A percentile compares a stretch with the other conserved stretches of the same genome.
phyloP scores from a whole-genome alignment of 1,284 basidiomycete genomes.

The Malassezia globosa region DNA sequence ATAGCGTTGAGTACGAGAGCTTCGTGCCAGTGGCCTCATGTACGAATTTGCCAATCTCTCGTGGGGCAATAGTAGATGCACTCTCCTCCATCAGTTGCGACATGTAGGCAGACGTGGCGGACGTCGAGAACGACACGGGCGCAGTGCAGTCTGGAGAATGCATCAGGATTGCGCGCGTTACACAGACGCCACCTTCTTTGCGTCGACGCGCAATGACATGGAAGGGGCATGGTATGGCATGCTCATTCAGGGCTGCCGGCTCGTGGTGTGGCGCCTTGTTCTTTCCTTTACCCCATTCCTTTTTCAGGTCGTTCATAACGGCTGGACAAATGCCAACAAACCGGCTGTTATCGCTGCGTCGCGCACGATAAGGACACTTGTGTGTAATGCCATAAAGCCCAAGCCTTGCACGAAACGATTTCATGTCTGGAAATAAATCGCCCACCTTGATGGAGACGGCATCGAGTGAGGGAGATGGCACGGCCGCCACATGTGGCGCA shows the following conservation, averaged over 20 bases:
- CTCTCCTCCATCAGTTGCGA: slow-evolving; percentile 15
- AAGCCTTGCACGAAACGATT: slow-evolving; percentile 14
- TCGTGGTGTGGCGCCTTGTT: not conserved
- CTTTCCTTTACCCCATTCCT: slow-evolving; percentile 4
- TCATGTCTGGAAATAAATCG: slow-evolving; percentile 18
- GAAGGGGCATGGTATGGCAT: slow-evolving; percentile 7
- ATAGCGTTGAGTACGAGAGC: slow-evolving; percentile 17
- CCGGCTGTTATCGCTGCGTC: slow-evolving; percentile 17
- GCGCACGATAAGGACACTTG: slow-evolving; percentile 17
- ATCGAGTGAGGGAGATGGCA: slow-evolving; percentile 2
- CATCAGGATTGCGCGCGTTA: slow-evolving; percentile 12
- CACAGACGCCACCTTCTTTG: slow-evolving; percentile 17
- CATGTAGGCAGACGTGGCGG: slow-evolving; percentile 19
- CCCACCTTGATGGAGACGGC: slow-evolving; percentile 14
- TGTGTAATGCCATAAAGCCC: slow-evolving; percentile 18
- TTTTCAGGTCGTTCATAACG: slow-evolving; percentile 15
- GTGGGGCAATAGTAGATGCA: slow-evolving; percentile 13
- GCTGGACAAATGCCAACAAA: slow-evolving; percentile 17
- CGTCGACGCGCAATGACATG: slow-evolving; percentile 16
- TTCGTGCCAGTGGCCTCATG: slow-evolving; percentile 18
- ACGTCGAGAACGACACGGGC: slow-evolving; percentile 15
- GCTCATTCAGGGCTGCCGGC: not conserved
- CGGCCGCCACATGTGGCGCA: not conserved
- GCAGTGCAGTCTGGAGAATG: slow-evolving; percentile 12
- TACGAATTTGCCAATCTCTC: slow-evolving; percentile 18